Base-by-base conservation (phyloP, 768 basidiomycete genomes). In the Termitomyces sp. region DNA sequence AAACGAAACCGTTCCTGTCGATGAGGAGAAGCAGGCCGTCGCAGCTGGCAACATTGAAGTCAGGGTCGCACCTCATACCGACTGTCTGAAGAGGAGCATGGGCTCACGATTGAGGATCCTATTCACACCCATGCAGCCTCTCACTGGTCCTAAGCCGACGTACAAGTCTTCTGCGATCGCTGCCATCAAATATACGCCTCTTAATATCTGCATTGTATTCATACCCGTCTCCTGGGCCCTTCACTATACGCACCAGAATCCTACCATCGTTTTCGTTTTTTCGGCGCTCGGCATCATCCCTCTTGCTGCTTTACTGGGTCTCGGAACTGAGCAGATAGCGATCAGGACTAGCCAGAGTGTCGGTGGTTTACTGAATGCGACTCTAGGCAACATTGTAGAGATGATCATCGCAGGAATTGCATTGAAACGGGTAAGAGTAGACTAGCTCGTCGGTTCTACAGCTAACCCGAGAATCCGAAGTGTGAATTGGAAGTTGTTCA, bases 311-410 rank as follows among this genome's bases (percentile, higher is more conserved):
- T 33, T 48, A 5, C 32, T 48, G 2, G 80, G 80, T 3, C 74
- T 82, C 45, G 80, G 80, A 34, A 83, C 82, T 0, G 82, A 83
- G 64, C 78, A 82, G 65, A 77, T 82, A 26, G 79, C 81, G 0
- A 60, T 81, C 22, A 72, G 76, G 53, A 79, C 79, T 30, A 76
- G 72, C 43, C 76, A 79, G 58, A 79, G 79, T 37, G 69, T 82
- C 16, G 81, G 82, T 53, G 82, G 82, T 47, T 65, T 84, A 18
- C 66, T 84, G 51, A 83, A 84, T 57, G 82, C 82, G 4, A 80
- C 79, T 0, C 68, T 82, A 32, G 81, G 82, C 14, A 82, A 83
- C 60, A 71, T 80, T 20, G 77, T 82, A 46, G 81, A 83, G 64
- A 71, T 84, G 71, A 81, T 82, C 57, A 79, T 83, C 39, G 71